These are phyloP conservation scores for Saccharomycopsis sp. DNA, from an alignment of 805 yeast species.

Conservation along the genomic window DNA sequence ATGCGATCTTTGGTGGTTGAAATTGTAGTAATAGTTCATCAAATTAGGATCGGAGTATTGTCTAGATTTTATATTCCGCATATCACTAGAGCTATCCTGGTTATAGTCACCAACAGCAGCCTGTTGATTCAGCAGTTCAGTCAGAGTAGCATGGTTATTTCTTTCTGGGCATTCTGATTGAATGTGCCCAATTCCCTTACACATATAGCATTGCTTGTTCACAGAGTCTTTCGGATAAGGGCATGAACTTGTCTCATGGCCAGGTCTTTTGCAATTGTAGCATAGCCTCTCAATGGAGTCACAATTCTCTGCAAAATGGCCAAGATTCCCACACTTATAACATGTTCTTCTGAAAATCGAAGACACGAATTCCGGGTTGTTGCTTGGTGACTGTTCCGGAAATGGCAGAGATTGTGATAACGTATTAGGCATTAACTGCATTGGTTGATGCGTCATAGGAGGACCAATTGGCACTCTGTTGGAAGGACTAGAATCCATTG, in stretches of 20 bases:
- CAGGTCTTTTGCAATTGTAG: slow-evolving; percentile 29
- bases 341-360: slow-evolving; percentile 28
- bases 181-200: slow-evolving; percentile 28
- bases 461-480: neutral
- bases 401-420: neutral
- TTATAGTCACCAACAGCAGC: neutral
- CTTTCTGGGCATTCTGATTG: slow-evolving; percentile 27
- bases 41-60: neutral
- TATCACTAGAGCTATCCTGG: neutral
- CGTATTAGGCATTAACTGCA: neutral
- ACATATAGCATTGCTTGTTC: slow-evolving; percentile 28
- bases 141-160: neutral
- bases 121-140: neutral
- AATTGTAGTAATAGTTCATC: neutral
- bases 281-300: slow-evolving; percentile 25
- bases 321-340: slow-evolving; percentile 29
- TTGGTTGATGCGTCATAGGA: neutral
- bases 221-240: slow-evolving; percentile 23
- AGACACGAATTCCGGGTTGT: slow-evolving; percentile 17
- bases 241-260: slow-evolving; percentile 27
- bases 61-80: neutral
- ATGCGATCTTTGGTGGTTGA: neutral
- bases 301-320: slow-evolving; percentile 29
- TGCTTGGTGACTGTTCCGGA: neutral
- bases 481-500: neutral